Conservation (phyloP, 345 rosid species). For the Bruguiera gymnorhiza region DNA sequence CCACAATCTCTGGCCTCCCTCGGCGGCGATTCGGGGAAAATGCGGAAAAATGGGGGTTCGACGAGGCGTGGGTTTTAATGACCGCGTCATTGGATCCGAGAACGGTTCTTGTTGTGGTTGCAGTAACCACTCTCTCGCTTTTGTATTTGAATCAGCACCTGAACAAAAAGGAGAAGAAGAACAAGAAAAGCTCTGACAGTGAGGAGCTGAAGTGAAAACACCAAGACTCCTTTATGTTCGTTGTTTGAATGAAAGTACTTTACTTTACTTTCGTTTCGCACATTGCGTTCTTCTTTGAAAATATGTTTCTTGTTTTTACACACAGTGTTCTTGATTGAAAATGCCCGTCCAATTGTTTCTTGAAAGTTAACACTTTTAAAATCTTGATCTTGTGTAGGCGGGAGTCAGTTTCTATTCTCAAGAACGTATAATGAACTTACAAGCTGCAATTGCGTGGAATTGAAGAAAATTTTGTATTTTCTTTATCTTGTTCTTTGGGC, state of each 20-base stretch:
- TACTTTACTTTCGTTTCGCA: neutral
- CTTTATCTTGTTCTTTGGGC: too few species aligned
- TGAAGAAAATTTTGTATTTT: too few species aligned
- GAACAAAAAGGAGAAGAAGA: slow-evolving; percentile 4
- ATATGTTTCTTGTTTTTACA: neutral
- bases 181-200: slow-evolving; percentile 20
- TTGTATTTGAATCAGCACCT: slow-evolving; percentile 40
- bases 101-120: slow-evolving; percentile 46
- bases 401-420: too few species aligned
- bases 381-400: too few species aligned
- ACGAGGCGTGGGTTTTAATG: slow-evolving; percentile 32
- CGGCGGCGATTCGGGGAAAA: slow-evolving; percentile 20
- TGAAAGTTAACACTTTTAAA: too few species aligned
- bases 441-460: too few species aligned
- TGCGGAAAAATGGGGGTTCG: slow-evolving; percentile 21
- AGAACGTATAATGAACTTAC: too few species aligned
- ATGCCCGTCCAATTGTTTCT: too few species aligned
- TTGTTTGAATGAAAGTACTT: too few species aligned
- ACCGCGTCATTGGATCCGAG: slow-evolving; percentile 51
- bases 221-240: neutral
- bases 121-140: slow-evolving; percentile 51
- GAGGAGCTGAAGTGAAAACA: slow-evolving; percentile 28
- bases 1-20: slow-evolving; percentile 48
- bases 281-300: neutral
- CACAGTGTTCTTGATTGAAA: too few species aligned